phyloP scores from a whole-genome alignment of 305 asterid species.

The Rubia tinctorum region DNA sequence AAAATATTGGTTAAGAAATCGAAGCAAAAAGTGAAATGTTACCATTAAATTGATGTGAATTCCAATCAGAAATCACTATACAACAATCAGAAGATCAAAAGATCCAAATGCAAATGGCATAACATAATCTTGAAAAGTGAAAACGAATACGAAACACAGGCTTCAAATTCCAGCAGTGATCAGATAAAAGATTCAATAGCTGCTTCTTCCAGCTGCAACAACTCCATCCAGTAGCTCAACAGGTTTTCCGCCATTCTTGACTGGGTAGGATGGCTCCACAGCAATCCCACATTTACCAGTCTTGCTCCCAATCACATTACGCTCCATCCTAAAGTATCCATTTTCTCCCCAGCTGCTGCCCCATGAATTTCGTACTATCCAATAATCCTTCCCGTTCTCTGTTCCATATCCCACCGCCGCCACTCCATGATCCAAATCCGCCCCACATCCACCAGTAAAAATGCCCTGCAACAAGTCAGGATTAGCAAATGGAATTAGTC shows the following conservation, averaged over 20 bases:
- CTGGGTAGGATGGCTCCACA: conserved; percentile 63
- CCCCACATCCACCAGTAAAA: conserved; percentile 67
- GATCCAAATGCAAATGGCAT: background rate
- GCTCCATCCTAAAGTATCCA: conserved; percentile 68
- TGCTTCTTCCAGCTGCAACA: conserved; percentile 11
- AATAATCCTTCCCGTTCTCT: conserved; percentile 52
- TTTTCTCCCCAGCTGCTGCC: conserved; percentile 72
- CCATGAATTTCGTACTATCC: conserved; percentile 86
- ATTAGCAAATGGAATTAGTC: background rate
- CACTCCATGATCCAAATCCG: conserved; percentile 70
- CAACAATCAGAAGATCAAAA: background rate
- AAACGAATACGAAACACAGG: background rate
- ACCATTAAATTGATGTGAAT: background rate
- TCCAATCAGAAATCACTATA: background rate
- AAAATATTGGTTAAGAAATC: background rate
- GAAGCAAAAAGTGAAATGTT: background rate
- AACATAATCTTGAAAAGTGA: background rate
- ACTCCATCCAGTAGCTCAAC: background rate
- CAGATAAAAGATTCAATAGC: background rate
- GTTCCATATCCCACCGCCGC: conserved; percentile 72
- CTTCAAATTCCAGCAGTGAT: background rate
- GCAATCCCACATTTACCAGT: conserved; percentile 83
- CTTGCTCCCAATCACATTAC: conserved; percentile 37
- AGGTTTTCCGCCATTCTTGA: conserved; percentile 29
- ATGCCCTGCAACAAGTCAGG: conserved; percentile 38